phyloP scores from a whole-genome alignment of 2,329 filamentous ascomycete genomes.

The Coniochaeta sp. region DNA sequence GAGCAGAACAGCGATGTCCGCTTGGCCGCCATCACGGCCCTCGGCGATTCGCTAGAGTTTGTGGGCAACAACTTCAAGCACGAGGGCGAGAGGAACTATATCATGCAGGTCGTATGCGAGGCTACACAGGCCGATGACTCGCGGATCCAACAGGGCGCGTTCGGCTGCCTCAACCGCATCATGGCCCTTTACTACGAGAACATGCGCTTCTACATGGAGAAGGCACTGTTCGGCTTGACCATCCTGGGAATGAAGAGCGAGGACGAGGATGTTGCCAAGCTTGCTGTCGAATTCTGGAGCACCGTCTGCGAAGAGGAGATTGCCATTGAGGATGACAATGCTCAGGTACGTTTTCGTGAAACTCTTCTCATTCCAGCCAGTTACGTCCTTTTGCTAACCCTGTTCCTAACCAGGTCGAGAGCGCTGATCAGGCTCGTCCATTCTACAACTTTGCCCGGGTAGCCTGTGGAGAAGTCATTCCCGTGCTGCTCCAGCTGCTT shows the following conservation, averaged over 20 bases:
- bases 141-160: conserved; percentile 90
- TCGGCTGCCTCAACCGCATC: conserved; percentile 95
- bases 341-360: conserved; percentile 32
- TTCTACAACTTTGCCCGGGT: conserved; percentile 96
- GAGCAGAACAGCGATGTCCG: conserved; percentile 88
- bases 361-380: neutral
- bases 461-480: conserved; percentile 88
- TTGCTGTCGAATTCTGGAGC: conserved; percentile 99
- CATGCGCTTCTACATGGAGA: conserved; percentile 99
- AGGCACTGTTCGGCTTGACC: conserved; percentile 93
- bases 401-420: conserved; percentile 48
- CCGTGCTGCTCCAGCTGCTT: conserved; percentile 79
- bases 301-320: conserved; percentile 99
- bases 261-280: conserved; percentile 95
- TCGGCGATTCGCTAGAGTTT: conserved; percentile 95
- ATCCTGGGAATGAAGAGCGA: conserved; percentile 98
- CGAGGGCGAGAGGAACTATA: conserved; percentile 98
- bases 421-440: conserved; percentile 74
- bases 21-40: conserved; percentile 83
- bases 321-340: conserved; percentile 94
- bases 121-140: conserved; percentile 89
- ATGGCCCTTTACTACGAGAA: conserved; percentile 99
- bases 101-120: conserved; percentile 99
- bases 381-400: conserved; percentile 1
- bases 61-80: conserved; percentile 98